These are phyloP conservation scores for Rubroshorea leprosula DNA, from an alignment of 345 rosid species.

Conservation along the genomic window DNA sequence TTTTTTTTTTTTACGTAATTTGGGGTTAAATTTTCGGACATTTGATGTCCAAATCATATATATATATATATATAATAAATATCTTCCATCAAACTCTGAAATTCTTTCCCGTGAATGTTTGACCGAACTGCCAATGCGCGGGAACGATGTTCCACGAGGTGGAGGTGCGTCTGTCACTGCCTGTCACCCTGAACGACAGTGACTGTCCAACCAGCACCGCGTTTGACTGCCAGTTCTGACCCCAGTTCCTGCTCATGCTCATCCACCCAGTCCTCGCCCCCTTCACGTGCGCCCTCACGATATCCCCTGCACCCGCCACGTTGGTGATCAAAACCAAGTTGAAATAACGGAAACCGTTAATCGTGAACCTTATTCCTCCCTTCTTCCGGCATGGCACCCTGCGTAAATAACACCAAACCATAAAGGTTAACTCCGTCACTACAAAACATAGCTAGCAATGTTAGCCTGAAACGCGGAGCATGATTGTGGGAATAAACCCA, in stretches of 20 bases:
- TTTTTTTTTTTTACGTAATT: no score
- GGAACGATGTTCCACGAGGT: conserved; percentile 72
- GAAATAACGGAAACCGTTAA: conserved; percentile 64
- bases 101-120: conserved; percentile 62
- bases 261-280: conserved; percentile 50
- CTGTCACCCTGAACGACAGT: conserved; percentile 52
- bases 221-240: conserved; percentile 64
- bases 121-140: conserved; percentile 63
- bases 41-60: no score
- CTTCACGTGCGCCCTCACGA: conserved; percentile 41
- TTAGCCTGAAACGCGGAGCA: conserved; percentile 12
- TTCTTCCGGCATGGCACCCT: conserved; percentile 62
- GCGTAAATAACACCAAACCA: conserved; percentile 7
- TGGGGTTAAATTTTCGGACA: no score
- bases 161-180: conserved; percentile 58
- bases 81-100: conserved; percentile 43
- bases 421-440: neutral
- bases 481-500: conserved; percentile 7
- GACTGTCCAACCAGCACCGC: conserved; percentile 50
- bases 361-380: conserved; percentile 58
- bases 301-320: conserved; percentile 58
- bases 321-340: conserved; percentile 56
- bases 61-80: no score
- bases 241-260: conserved; percentile 65
- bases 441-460: no score